These are phyloP conservation scores for Fagus sylvatica DNA, from an alignment of 306 rosid species.

Conservation along the genomic window DNA sequence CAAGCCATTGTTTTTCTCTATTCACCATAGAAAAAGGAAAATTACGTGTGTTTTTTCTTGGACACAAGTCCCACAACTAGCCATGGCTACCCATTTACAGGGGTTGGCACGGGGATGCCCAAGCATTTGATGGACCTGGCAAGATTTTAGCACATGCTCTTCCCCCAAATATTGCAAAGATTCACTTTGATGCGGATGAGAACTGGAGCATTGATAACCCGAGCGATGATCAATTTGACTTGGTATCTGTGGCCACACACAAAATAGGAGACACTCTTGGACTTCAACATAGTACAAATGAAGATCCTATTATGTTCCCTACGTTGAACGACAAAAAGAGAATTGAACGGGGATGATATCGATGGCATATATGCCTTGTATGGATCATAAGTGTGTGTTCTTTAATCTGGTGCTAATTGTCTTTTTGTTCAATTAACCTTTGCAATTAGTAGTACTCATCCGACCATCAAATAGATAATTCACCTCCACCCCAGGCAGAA, in stretches of 20 bases:
- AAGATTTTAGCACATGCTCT: neutral
- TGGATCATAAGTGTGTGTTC: no score
- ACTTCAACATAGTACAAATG: conserved; percentile 16
- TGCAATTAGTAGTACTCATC: no score
- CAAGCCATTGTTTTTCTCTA: no score
- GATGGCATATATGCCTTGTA: neutral
- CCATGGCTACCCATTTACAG: no score
- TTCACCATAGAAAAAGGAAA: no score
- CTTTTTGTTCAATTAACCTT: no score
- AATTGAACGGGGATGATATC: neutral
- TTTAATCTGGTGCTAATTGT: no score
- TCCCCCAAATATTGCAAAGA: neutral
- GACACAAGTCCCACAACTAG: no score
- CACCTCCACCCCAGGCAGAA: no score
- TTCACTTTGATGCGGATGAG: conserved; percentile 16
- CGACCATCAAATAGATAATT: no score
- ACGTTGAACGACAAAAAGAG: neutral
- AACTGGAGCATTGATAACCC: conserved; percentile 7
- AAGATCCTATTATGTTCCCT: neutral
- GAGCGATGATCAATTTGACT: neutral
- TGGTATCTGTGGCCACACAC: conserved; percentile 19
- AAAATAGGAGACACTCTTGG: conserved; percentile 37
- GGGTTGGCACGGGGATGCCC: neutral
- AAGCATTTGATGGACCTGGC: neutral
- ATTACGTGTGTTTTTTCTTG: no score